These are phyloP conservation scores for Trypanosoma congolense DNA, from an alignment of 208 protist genomes.

Conservation along the genomic window DNA sequence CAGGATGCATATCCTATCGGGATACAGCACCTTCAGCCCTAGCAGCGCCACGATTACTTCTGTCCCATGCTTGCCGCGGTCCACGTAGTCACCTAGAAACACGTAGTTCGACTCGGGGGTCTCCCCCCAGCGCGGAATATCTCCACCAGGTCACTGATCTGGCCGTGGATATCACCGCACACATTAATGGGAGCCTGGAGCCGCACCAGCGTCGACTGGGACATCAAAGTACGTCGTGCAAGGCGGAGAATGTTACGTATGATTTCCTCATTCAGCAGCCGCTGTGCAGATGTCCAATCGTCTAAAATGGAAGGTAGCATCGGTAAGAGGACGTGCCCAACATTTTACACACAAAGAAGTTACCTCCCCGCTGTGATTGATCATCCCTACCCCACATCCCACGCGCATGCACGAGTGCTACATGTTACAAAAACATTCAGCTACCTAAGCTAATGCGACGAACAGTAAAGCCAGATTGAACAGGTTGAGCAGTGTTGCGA, in stretches of 20 bases:
- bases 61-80: constrained; percentile 93
- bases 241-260: constrained; percentile 30
- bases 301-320: too few relatives aligned
- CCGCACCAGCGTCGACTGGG: constrained; percentile 77
- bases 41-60: constrained; percentile 92
- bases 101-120: constrained; percentile 53
- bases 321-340: too few relatives aligned
- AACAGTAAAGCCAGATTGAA: too few relatives aligned
- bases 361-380: too few relatives aligned
- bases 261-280: too few relatives aligned
- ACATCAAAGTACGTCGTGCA: constrained; percentile 49
- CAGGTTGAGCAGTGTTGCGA: too few relatives aligned
- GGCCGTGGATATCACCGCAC: constrained; percentile 95
- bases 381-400: too few relatives aligned
- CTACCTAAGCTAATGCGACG: too few relatives aligned
- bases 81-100: constrained; percentile 95
- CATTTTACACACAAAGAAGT: too few relatives aligned
- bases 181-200: constrained; percentile 77
- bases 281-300: too few relatives aligned
- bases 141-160: constrained; percentile 94
- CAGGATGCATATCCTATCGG: constrained; percentile 78
- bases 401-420: too few relatives aligned
- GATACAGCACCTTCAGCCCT: constrained; percentile 89
- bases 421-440: too few relatives aligned
- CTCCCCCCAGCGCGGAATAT: constrained; percentile 90